Evolutionary conservation across 2,329 filamentous ascomycete genomes (phyloP), one percentile per base, ranked within the genome.

Genomic region (Chrysosporium keratinophilum): DNA sequence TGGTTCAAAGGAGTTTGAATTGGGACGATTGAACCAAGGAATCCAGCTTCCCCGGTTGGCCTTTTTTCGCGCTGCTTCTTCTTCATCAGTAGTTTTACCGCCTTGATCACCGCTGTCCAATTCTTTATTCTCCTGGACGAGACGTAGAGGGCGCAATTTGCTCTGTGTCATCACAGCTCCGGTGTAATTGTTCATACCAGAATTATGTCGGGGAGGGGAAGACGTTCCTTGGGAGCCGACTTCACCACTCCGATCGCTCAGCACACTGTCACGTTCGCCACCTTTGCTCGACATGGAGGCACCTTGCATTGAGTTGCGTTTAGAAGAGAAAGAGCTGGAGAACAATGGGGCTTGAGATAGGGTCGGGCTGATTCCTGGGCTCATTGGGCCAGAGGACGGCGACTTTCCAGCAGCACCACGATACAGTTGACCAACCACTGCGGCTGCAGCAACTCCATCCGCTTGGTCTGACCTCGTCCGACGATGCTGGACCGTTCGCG

Each of bases 361-460:
- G 3, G 67, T 83, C 72, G 62, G 81, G 72, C 68, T 81, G 75
- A 73, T 72, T 49, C 54, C 70, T 55, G 65, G 76, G 63, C 69
- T 72, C 53, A 79, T 75, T 7, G 82, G 78, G 19, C 85, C 79
- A 12, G 69, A 67, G 5, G 71, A 72, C 46, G 69, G 68, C 17
- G 70, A 63, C 33, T 65, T 59, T 19, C 62, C 61, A n/a, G 56
- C 53, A 7, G 67, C 60, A 12, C 85, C 85, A 64, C 84, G 84
- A 73, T 94, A 94, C 86, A 95, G 95, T 69, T 90, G 89, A 62
- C 87, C 88, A 47, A 95, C 84, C 31, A 95, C 80, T 56, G 78
- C 81, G 6, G 87, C 85, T 15, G 82, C 83, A 50, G 70, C 65
- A 44, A 67, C 63, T 54, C 70, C 69, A 17, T 63, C 61, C 10